phyloP scores from a whole-genome alignment of 1,139 yeast species.

The Debaryomycetaceae sp. region DNA sequence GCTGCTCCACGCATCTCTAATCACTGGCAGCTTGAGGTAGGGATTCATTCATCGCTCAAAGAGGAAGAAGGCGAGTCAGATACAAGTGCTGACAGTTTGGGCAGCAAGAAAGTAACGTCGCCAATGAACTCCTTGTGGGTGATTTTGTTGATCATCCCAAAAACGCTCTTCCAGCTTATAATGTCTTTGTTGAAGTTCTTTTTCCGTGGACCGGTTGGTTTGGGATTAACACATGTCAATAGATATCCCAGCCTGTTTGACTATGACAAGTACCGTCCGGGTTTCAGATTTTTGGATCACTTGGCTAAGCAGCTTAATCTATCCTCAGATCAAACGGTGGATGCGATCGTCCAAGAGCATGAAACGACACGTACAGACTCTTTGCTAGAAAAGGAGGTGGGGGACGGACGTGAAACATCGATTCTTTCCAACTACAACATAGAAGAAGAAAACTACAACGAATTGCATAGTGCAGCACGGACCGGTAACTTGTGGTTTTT shows the following conservation, averaged over 20 bases:
- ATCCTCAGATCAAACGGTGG: background rate
- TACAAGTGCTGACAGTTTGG: constrained; percentile 1
- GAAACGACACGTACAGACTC: background rate
- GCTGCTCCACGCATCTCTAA: constrained; percentile 40
- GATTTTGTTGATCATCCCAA: constrained; percentile 46
- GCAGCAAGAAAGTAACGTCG: background rate
- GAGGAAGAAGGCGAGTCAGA: constrained; percentile 9
- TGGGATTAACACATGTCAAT: constrained; percentile 9
- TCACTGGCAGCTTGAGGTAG: constrained; percentile 43
- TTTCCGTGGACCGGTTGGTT: constrained; percentile 20
- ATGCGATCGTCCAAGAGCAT: background rate
- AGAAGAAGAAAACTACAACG: constrained; percentile 35
- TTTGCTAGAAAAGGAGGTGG: background rate
- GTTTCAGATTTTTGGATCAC: constrained; percentile 10
- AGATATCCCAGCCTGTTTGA: constrained; percentile 25
- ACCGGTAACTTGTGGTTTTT: constrained; percentile 43
- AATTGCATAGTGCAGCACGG: constrained; percentile 39
- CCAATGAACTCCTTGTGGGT: constrained; percentile 34
- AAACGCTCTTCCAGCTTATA: constrained; percentile 30
- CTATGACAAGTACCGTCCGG: constrained; percentile 16
- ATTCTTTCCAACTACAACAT: constrained; percentile 15
- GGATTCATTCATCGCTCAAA: constrained; percentile 39
- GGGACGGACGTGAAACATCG: background rate
- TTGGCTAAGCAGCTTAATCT: constrained; percentile 3
- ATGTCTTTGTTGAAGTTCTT: constrained; percentile 33